Base-by-base conservation (phyloP, 176 grass and related monocot genomes). In the Metroxylon sagu region DNA sequence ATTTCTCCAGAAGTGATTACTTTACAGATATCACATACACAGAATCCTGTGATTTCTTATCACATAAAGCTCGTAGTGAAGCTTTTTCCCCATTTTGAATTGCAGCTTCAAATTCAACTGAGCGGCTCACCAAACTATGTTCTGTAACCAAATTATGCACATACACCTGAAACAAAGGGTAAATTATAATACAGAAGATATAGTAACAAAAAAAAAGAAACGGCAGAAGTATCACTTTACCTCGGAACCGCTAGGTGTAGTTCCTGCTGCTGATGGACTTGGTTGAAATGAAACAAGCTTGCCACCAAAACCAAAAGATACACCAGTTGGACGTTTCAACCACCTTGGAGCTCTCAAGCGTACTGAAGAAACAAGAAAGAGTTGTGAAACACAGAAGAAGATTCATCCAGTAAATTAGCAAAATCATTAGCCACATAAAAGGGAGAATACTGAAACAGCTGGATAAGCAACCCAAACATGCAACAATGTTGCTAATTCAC, bases 271-370 rank as follows among this genome's bases (percentile, higher is more conserved):
- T 26, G 85, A 49, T 50, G 71, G 54, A 58, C 19, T 69, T 7
- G 76, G 72, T 71, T 85, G 69, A 76, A 92, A 98, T 35, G 87
- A 85, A 69, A 98, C 73, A 66, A 98, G 74, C 65, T 98, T 98
- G 28, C 93, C 93, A 57, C 93, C 93, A n/a, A 98, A 98, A 53
- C 93, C 93, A 71, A 98, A 98, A 75, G 87, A 92, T 69, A 71
- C 84, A 76, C 93, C 93, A 59, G 81, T 81, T 29, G 87, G 82
- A 29, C 93, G 79, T 76, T 98, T 98, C 63, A 98, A 75, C 93
- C 93, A 98, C 74, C 92, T 92, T 76, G 93, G 93, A 66, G 88
- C 87, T 75, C 81, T 98, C 70, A 78, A 58, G 18, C 76, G 79
- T 52, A 79, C 93, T 98, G 67, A 52, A 83, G 48, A 85, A 29